These are phyloP conservation scores for Rhizopogon vulgaris DNA, from an alignment of 768 basidiomycete species.

Conservation along the genomic window DNA sequence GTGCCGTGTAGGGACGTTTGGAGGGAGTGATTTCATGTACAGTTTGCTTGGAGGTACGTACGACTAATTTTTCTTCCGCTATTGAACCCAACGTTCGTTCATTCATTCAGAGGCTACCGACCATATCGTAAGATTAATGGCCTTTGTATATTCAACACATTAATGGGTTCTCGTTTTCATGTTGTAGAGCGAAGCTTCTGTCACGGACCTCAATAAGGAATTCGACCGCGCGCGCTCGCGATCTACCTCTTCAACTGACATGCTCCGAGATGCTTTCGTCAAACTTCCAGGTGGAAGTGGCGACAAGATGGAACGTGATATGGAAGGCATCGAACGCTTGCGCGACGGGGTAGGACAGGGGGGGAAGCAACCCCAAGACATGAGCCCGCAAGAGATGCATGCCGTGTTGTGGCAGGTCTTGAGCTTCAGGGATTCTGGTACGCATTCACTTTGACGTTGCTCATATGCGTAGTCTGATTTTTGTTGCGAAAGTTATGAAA, in stretches of 20 bases:
- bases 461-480: neutral
- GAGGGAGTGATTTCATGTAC: slow-evolving; percentile 72
- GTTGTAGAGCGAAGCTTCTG: slow-evolving; percentile 54
- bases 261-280: slow-evolving; percentile 55
- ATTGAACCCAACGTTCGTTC: neutral
- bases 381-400: slow-evolving; percentile 88
- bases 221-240: slow-evolving; percentile 64
- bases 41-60: slow-evolving; percentile 66
- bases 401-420: slow-evolving; percentile 79
- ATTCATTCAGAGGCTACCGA: slow-evolving; percentile 48
- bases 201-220: slow-evolving; percentile 79
- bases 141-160: neutral
- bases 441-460: slow-evolving; percentile 10
- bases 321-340: slow-evolving; percentile 69
- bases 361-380: slow-evolving; percentile 68
- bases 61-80: neutral
- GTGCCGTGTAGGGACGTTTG: slow-evolving; percentile 53
- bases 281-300: slow-evolving; percentile 58
- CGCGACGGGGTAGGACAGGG: slow-evolving; percentile 52
- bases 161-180: neutral
- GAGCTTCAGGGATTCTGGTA: slow-evolving; percentile 75
- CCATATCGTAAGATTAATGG: slow-evolving; percentile 41
- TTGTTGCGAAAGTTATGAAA: slow-evolving; percentile 48
- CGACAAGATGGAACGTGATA: slow-evolving; percentile 61
- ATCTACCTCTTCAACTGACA: slow-evolving; percentile 33